phyloP scores from a whole-genome alignment of 495 filamentous ascomycete genomes.

The Lepidopterella palustris region DNA sequence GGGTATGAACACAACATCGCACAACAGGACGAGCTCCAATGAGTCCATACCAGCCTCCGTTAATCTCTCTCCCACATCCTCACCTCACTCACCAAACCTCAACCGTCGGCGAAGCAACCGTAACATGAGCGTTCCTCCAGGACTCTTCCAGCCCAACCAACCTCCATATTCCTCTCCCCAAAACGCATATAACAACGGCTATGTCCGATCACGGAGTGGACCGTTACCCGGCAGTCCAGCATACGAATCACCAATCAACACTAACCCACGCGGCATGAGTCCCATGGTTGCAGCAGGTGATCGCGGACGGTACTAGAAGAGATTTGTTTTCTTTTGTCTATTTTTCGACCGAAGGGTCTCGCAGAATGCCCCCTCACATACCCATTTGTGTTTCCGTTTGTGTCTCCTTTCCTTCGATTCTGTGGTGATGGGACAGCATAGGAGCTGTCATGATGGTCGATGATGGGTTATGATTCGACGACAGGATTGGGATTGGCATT shows the following conservation, averaged over 20 bases:
- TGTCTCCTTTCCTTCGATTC: neutral
- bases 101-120: slow-evolving; percentile 22
- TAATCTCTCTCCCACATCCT: slow-evolving; percentile 4
- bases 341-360: neutral
- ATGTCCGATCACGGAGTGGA: slow-evolving; percentile 12
- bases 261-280: slow-evolving; percentile 11
- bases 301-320: neutral
- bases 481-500: neutral
- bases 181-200: slow-evolving; percentile 12
- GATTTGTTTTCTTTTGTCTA: neutral
- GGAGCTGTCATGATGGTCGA: neutral
- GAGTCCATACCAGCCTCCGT: slow-evolving; percentile 10
- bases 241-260: slow-evolving; percentile 17
- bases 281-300: slow-evolving; percentile 18
- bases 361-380: neutral
- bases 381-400: too few species aligned
- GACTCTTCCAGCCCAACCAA: slow-evolving; percentile 2
- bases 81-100: slow-evolving; percentile 11
- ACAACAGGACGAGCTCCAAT: slow-evolving; percentile 19
- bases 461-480: neutral
- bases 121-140: slow-evolving; percentile 13
- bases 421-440: neutral
- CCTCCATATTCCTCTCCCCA: neutral
- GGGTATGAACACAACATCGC: neutral
- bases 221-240: slow-evolving; percentile 8